A percentile compares a stretch with the other conserved stretches of the same genome.
phyloP scores from a whole-genome alignment of 768 basidiomycete genomes.

The Fibroporia radiculosa region DNA sequence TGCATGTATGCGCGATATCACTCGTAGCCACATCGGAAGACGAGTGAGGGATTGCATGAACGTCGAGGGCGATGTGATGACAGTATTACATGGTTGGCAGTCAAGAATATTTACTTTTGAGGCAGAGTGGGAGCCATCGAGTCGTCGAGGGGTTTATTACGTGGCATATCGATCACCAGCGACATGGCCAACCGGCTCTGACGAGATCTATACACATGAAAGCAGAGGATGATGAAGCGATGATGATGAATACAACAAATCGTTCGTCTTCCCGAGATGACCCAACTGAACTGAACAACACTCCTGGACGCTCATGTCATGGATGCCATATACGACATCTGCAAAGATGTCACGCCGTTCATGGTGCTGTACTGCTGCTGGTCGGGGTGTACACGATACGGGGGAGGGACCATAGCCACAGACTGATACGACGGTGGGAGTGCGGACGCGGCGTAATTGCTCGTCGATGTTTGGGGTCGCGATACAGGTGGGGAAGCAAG shows the following conservation, averaged over 20 bases:
- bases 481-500: conserved; percentile 9
- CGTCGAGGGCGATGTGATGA: too few species aligned
- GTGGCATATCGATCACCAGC: neutral
- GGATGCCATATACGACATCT: conserved; percentile 2
- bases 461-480: conserved; percentile 5
- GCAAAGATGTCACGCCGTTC: neutral
- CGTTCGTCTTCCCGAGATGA: neutral
- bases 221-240: too few species aligned
- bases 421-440: conserved; percentile 8
- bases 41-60: too few species aligned
- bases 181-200: neutral
- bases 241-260: too few species aligned
- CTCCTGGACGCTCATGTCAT: conserved; percentile 4
- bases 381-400: conserved; percentile 1
- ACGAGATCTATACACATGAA: neutral
- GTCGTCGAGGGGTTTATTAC: neutral
- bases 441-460: neutral
- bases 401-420: conserved; percentile 1
- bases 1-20: neutral
- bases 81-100: neutral
- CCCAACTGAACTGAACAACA: neutral
- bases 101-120: neutral
- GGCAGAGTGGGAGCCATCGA: neutral
- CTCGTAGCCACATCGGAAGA: too few species aligned
- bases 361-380: neutral